phyloP scores from a whole-genome alignment of 805 yeast genomes.

The Kodamaea laetipori region DNA sequence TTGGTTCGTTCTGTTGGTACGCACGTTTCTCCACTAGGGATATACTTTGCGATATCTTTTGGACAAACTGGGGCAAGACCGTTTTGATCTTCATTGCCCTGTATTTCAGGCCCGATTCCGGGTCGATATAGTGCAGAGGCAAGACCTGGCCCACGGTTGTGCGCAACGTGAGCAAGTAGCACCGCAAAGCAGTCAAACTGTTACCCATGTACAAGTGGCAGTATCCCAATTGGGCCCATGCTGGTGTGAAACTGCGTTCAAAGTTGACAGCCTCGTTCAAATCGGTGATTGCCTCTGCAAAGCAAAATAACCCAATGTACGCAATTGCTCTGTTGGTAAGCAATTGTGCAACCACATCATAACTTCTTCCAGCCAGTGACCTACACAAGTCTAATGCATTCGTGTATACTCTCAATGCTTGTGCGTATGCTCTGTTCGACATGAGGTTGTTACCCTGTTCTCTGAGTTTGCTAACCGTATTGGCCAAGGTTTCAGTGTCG shows the following conservation, averaged over 20 bases:
- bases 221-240: conserved; percentile 47
- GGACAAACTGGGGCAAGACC: conserved; percentile 42
- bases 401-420: conserved; percentile 42
- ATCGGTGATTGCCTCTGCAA: conserved; percentile 41
- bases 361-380: conserved; percentile 1
- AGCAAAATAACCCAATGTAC: conserved; percentile 42
- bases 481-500: background rate
- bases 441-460: conserved; percentile 45
- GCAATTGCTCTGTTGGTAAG: conserved; percentile 44
- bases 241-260: conserved; percentile 41
- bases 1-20: conserved; percentile 34
- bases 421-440: conserved; percentile 38
- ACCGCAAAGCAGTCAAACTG: conserved; percentile 33
- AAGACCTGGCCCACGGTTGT: conserved; percentile 32
- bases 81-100: conserved; percentile 23
- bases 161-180: conserved; percentile 36
- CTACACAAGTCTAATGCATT: conserved; percentile 33
- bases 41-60: conserved; percentile 35
- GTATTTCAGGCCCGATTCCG: conserved; percentile 20
- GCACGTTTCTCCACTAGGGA: conserved; percentile 41
- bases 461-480: conserved; percentile 24
- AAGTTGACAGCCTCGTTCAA: conserved; percentile 32
- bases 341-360: conserved; percentile 29
- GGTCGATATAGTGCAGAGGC: conserved; percentile 26
- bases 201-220: conserved; percentile 44